Percentiles rank a stretch among this genome's conserved stretches.
Conservation (phyloP, 768 basidiomycete genomes). For the Amanita pseudoporphyria region DNA sequence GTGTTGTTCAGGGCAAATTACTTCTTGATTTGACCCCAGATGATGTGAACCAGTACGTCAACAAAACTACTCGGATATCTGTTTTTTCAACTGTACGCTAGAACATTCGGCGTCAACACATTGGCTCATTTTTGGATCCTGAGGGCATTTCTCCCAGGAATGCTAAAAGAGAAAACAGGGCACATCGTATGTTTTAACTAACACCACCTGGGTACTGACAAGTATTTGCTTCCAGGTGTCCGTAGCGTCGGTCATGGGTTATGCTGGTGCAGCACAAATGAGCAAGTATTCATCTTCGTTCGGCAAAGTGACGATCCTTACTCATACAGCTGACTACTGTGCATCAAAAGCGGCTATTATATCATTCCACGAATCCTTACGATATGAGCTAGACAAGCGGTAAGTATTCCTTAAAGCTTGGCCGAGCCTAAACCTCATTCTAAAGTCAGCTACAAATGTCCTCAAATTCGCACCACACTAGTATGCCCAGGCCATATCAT, state of each 20-base stretch:
- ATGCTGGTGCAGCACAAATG: constrained; percentile 67
- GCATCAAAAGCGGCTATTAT: constrained; percentile 90
- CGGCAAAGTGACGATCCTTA: neutral
- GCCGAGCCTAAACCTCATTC: constrained; percentile 6
- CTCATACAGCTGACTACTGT: constrained; percentile 68
- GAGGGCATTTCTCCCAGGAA: constrained; percentile 85
- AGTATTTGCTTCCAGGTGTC: constrained; percentile 43
- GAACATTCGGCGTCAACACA: constrained; percentile 86
- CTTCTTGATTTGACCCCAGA: constrained; percentile 69
- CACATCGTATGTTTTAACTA: constrained; percentile 57
- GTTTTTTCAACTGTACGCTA: constrained; percentile 21
- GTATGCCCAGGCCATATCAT: constrained; percentile 72
- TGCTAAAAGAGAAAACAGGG: constrained; percentile 69
- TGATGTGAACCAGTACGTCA: constrained; percentile 67
- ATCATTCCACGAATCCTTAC: constrained; percentile 72
- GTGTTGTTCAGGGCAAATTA: constrained; percentile 83
- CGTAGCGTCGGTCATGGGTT: constrained; percentile 64
- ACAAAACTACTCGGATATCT: neutral
- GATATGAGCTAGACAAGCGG: constrained; percentile 81
- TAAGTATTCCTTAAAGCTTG: constrained; percentile 18
- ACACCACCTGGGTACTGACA: neutral
- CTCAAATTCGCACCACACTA: constrained; percentile 80
- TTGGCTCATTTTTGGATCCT: constrained; percentile 87
- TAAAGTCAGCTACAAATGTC: constrained; percentile 51
- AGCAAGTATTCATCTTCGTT: constrained; percentile 31